Conservation (phyloP, 2,329 filamentous ascomycete genomes). For the Alternaria solani region DNA sequence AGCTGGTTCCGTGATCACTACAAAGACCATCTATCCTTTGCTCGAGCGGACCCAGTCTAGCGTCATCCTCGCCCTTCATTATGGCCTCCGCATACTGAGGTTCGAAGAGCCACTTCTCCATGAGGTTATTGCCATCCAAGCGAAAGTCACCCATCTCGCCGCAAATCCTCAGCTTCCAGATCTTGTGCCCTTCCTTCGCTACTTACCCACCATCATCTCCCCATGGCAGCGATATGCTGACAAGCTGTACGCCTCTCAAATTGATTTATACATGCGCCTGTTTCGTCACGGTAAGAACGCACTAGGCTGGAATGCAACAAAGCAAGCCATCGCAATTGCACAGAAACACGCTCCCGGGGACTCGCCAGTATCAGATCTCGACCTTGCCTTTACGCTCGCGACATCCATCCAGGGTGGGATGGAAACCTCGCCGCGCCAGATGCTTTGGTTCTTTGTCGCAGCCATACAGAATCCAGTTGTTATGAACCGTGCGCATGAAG, state of each 20-base stretch:
- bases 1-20: slow-evolving; percentile 9
- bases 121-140: slow-evolving; percentile 13
- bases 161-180: slow-evolving; percentile 21
- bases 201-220: slow-evolving; percentile 11
- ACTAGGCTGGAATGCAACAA: slow-evolving; percentile 18
- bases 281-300: slow-evolving; percentile 10
- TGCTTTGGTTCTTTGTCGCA: slow-evolving; percentile 19
- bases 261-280: slow-evolving; percentile 17
- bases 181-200: slow-evolving; percentile 12
- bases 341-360: slow-evolving; percentile 7
- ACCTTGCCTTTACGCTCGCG: slow-evolving; percentile 20
- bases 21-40: slow-evolving; percentile 14
- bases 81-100: slow-evolving; percentile 15
- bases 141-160: slow-evolving; percentile 15
- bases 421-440: slow-evolving; percentile 20
- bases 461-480: slow-evolving; percentile 6
- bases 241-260: slow-evolving; percentile 16
- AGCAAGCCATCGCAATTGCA: slow-evolving; percentile 15
- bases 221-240: slow-evolving; percentile 18
- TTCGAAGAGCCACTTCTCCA: slow-evolving; percentile 15
- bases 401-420: slow-evolving; percentile 20
- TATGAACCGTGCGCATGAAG: slow-evolving; percentile 9
- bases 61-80: slow-evolving; percentile 20
- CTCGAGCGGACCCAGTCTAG: slow-evolving; percentile 20
- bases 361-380: slow-evolving; percentile 10